Evolutionary conservation across 371 early-diverging fungal species (phyloP), one percentile per base, ranked within the genome.

Genomic region (Sporodiniella umbellata): DNA sequence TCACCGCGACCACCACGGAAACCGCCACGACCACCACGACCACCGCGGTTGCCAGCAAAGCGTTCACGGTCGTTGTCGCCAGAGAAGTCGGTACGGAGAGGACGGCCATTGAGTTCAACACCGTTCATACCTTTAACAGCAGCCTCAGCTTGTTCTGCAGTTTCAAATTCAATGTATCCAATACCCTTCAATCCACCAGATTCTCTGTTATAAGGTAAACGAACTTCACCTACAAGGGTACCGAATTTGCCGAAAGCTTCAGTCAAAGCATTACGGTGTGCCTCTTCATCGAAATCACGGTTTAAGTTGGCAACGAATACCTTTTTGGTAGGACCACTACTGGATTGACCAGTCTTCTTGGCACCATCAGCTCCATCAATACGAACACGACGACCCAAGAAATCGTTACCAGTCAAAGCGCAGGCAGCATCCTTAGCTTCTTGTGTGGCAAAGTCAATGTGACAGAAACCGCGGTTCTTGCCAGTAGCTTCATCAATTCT

Each of bases 271-370:
- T 85, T 85, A 68, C 89, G 82, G 30, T 95, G 63, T 55, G 90
- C 87, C 67, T 94, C 92, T 70, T 97, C 98, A 17, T 87, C 88
- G 15, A 89, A 91, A 62, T 79, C 88, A 69, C 92, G 94, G 33
- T 90, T 86, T 48, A 97, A 70, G 81, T 96, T 97, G 44, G 96
- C 98, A 43, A 94, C 74, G 53, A 95, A 97, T 17, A 96, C 82
- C 33, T 96, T 96, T 42, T 72, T 70, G 42, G 68, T 55, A 30
- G 64, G 66, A 31, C 62, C 54, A 30, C 53, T 48, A 42, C 49
- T 68, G 66, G 57, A 78, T 60, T 56, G 58, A n/a, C n/a, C n/a
- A 51, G 63, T 59, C 39, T 63, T 51, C 37, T 60, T 56, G 18
- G 23, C 38, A 35, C 64, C 64, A 42, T 55, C 58, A 42, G 66